Conservation (phyloP, 768 basidiomycete species). For the Phanerochaete carnosa region DNA sequence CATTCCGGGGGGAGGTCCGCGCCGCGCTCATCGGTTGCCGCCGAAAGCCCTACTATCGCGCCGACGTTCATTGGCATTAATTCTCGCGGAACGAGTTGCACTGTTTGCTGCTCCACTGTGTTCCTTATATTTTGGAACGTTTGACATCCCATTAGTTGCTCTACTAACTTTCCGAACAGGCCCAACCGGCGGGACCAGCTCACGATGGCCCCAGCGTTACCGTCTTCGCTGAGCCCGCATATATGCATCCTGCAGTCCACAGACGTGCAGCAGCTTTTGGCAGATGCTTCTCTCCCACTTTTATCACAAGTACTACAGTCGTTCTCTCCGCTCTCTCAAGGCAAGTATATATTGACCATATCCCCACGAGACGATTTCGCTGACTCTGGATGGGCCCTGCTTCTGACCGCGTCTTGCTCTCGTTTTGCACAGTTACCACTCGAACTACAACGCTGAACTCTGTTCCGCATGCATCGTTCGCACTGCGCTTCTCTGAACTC, state of each 20-base stretch:
- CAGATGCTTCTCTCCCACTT: slow-evolving; percentile 58
- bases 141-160: neutral
- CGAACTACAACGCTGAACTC: slow-evolving; percentile 71
- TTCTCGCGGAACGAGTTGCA: neutral
- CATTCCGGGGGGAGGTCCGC: neutral
- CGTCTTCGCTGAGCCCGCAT: slow-evolving; percentile 78
- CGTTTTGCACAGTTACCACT: slow-evolving; percentile 56
- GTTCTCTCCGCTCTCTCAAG: slow-evolving; percentile 80
- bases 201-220: slow-evolving; percentile 53
- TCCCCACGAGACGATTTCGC: neutral
- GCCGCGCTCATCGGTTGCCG: neutral
- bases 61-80: neutral
- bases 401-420: neutral
- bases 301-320: slow-evolving; percentile 76
- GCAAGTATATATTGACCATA: slow-evolving; percentile 34
- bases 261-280: slow-evolving; percentile 63
- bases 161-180: neutral
- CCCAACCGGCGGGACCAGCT: neutral
- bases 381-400: neutral
- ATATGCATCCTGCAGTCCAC: slow-evolving; percentile 70
- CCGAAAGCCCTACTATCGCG: neutral
- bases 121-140: neutral
- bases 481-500: slow-evolving; percentile 77
- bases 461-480: slow-evolving; percentile 69
- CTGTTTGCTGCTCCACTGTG: neutral